These are phyloP conservation scores for Gleditsia sinensis DNA, from an alignment of 306 rosid species.

Conservation along the genomic window DNA sequence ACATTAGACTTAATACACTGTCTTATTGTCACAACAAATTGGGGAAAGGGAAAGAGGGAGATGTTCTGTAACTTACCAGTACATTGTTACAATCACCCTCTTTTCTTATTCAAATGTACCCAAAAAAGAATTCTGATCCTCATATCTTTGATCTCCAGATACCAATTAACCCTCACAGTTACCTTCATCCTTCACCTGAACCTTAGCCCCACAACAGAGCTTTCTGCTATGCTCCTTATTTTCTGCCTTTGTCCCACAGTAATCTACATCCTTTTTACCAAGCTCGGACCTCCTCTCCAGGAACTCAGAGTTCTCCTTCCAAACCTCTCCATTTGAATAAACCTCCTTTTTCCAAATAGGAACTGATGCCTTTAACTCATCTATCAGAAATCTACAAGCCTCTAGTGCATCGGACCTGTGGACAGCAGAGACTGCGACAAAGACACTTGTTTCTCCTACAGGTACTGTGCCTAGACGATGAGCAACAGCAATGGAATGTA, in stretches of 20 bases:
- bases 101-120: neutral
- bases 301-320: conserved; percentile 95
- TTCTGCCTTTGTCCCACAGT: conserved; percentile 35
- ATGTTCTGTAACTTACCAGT: neutral
- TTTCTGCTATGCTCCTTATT: conserved; percentile 38
- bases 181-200: conserved; percentile 51
- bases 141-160: neutral
- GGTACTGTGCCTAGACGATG: conserved; percentile 84
- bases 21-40: neutral
- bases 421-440: conserved; percentile 67
- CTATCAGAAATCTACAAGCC: conserved; percentile 78
- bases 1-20: neutral
- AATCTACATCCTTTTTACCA: conserved; percentile 44
- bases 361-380: conserved; percentile 81
- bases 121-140: neutral
- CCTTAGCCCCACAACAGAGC: conserved; percentile 65
- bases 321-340: conserved; percentile 84
- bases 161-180: conserved; percentile 29
- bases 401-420: conserved; percentile 84
- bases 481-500: conserved; percentile 77
- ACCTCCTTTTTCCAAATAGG: conserved; percentile 99
- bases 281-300: conserved; percentile 64
- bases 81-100: conserved; percentile 1
- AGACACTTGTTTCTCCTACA: conserved; percentile 80
- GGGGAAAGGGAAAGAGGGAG: neutral